Evolutionary conservation across 768 basidiomycete genomes (phyloP).

Genomic region (Psilocybe cubensis): DNA sequence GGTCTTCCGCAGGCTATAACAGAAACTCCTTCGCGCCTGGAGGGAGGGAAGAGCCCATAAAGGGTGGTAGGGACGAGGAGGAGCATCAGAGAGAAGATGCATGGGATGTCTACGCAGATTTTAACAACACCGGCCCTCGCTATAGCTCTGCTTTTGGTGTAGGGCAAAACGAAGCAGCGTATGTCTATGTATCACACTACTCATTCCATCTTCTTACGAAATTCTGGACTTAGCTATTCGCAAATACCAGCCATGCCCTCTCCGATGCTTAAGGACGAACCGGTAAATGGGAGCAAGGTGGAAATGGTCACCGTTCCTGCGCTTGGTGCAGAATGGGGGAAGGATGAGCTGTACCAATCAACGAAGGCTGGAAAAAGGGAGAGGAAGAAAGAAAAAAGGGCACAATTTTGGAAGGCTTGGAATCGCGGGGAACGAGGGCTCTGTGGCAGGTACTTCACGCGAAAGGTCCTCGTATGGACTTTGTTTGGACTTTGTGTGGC

Average conservation of each 20-base stretch:
- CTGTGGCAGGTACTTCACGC: conserved; percentile 81
- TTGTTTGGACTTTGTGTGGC: conserved; percentile 61
- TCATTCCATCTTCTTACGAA: conserved; percentile 1
- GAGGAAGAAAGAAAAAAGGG: conserved; percentile 54
- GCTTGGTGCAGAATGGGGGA: conserved; percentile 89
- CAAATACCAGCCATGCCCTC: conserved; percentile 50
- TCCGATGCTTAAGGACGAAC: conserved; percentile 45
- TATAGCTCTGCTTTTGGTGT: conserved; percentile 66
- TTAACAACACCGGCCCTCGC: conserved; percentile 82
- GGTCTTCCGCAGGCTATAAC: conserved; percentile 72
- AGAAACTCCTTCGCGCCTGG: conserved; percentile 65
- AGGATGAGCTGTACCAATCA: conserved; percentile 76
- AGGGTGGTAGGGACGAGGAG: conserved; percentile 78
- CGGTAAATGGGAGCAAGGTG: conserved; percentile 53
- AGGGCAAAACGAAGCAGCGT: conserved; percentile 19
- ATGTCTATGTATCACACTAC: not conserved
- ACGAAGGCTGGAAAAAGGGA: conserved; percentile 73
- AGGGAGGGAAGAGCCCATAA: conserved; percentile 77
- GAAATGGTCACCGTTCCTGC: conserved; percentile 94
- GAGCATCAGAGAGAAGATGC: conserved; percentile 43
- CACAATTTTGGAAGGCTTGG: conserved; percentile 73
- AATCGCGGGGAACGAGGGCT: conserved; percentile 79
- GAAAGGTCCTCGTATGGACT: conserved; percentile 69
- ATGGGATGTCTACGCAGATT: conserved; percentile 89
- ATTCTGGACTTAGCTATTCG: conserved; percentile 9